Evolutionary conservation across 2,329 filamentous ascomycete species (phyloP).

Genomic region (Diplodia intermedia): DNA sequence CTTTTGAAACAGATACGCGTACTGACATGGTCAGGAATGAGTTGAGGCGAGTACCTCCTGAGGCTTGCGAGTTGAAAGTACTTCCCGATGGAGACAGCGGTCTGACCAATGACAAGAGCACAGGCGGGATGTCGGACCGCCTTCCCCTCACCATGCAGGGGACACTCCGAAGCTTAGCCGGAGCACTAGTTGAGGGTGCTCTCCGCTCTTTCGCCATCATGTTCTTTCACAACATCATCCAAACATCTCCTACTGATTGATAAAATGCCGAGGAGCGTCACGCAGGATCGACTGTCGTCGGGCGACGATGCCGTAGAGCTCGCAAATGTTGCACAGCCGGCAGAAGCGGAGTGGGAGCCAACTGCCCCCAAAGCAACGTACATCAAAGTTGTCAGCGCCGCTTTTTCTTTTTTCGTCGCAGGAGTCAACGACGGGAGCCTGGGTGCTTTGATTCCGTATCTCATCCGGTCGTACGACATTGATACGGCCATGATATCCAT

Average conservation of each 20-base stretch:
- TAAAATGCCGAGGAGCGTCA: background rate
- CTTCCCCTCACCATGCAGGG: background rate
- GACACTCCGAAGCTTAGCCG: background rate
- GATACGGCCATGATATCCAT: conserved; percentile 55
- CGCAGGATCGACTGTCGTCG: background rate
- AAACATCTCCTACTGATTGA: background rate
- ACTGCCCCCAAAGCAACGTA: conserved; percentile 25
- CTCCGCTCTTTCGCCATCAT: background rate
- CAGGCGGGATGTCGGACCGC: background rate
- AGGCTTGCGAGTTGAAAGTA: conserved; percentile 5
- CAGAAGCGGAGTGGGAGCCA: background rate
- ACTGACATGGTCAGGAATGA: background rate
- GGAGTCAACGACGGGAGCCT: conserved; percentile 70
- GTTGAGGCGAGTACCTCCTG: background rate
- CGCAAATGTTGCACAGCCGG: background rate
- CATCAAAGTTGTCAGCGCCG: conserved; percentile 62
- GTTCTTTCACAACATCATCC: background rate
- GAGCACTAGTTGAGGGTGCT: too few species aligned
- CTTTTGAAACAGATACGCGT: too few species aligned
- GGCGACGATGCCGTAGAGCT: background rate
- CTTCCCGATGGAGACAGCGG: conserved; percentile 4
- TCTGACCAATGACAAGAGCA: background rate
- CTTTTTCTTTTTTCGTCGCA: conserved; percentile 70
- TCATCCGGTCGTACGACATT: conserved; percentile 64
- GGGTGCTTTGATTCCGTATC: conserved; percentile 68